Evolutionary conservation across 768 basidiomycete genomes (phyloP).

Genomic region (Guyanaporus albipodus): DNA sequence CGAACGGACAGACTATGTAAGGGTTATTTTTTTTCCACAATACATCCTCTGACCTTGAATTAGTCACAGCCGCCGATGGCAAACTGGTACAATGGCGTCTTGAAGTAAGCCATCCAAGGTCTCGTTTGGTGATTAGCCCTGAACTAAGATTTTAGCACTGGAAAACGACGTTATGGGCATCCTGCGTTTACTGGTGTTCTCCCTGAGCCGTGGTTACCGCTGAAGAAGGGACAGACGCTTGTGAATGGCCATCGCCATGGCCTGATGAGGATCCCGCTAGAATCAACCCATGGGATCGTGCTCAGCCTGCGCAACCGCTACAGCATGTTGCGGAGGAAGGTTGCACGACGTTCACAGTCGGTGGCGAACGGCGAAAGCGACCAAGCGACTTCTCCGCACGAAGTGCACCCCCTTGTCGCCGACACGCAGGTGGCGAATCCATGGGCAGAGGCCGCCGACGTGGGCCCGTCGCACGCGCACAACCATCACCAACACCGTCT

Average conservation of each 20-base stretch:
- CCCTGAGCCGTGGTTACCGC: constrained; percentile 91
- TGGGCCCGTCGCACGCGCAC: constrained; percentile 20
- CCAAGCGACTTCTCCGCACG: not conserved
- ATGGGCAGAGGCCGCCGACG: constrained; percentile 48
- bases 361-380: constrained; percentile 6
- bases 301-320: constrained; percentile 76
- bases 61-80: constrained; percentile 97
- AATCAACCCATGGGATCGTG: constrained; percentile 65
- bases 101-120: constrained; percentile 56
- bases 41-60: constrained; percentile 6
- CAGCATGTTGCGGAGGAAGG: constrained; percentile 44
- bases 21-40: constrained; percentile 14
- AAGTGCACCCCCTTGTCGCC: constrained; percentile 21
- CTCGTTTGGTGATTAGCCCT: not conserved
- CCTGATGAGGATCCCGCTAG: constrained; percentile 35
- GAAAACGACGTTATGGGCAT: constrained; percentile 90
- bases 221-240: constrained; percentile 77
- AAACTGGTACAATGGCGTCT: constrained; percentile 88
- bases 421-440: constrained; percentile 45
- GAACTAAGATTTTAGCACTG: constrained; percentile 55
- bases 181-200: constrained; percentile 92
- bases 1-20: constrained; percentile 83
- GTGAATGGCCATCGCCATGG: constrained; percentile 47
- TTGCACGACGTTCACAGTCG: constrained; percentile 10
- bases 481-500: constrained; percentile 45